Evolutionary conservation across 2,329 filamentous ascomycete species (phyloP).

Genomic region (Exophiala spinifera): DNA sequence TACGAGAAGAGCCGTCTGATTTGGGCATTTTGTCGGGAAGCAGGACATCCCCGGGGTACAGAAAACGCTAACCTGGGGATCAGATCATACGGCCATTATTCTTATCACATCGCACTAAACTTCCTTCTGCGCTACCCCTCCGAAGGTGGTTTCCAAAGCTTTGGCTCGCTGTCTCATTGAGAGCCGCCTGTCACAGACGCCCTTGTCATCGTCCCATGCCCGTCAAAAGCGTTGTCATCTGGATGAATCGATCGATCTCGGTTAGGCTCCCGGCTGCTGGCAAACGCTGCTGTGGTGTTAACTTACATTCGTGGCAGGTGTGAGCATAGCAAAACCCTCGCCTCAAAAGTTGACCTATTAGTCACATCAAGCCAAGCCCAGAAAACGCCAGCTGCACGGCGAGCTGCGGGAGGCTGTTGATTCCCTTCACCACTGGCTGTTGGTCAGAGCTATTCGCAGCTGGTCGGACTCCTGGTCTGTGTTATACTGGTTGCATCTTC

Average conservation of each 20-base stretch:
- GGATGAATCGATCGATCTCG: conserved; percentile 15
- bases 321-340: conserved; percentile 6
- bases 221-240: conserved; percentile 1
- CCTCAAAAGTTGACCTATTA: conserved; percentile 10
- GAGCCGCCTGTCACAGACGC: conserved; percentile 4
- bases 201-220: background rate
- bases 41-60: conserved; percentile 4
- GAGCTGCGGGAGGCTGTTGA: conserved; percentile 15
- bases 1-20: background rate
- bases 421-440: conserved; percentile 7
- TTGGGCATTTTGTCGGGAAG: conserved; percentile 1
- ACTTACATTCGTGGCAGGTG: background rate
- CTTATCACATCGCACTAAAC: conserved; percentile 1
- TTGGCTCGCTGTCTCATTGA: conserved; percentile 7
- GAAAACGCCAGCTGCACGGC: conserved; percentile 17
- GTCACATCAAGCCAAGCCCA: conserved; percentile 20
- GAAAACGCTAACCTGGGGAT: conserved; percentile 7
- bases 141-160: conserved; percentile 12
- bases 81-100: background rate
- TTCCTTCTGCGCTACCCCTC: background rate
- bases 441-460: background rate
- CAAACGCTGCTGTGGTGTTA: background rate
- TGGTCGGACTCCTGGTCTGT: conserved; percentile 11
- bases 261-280: conserved; percentile 2
- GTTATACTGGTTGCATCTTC: conserved; percentile 1